These are phyloP conservation scores for Cutaneotrichosporon cavernicola DNA, from an alignment of 1,284 basidiomycete genomes.

Conservation along the genomic window DNA sequence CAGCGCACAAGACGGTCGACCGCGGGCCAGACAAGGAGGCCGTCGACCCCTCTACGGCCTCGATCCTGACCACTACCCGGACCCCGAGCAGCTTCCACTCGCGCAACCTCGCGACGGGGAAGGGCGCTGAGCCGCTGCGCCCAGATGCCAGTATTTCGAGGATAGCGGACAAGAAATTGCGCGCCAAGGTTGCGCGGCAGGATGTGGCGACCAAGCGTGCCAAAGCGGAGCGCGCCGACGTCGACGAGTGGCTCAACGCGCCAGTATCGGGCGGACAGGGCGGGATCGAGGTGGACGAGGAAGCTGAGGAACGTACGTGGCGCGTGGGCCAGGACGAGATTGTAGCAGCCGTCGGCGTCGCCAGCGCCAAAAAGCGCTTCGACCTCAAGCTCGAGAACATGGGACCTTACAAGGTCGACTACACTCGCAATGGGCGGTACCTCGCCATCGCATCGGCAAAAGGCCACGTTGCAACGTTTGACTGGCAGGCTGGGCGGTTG, in stretches of 20 bases:
- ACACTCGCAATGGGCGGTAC: slow-evolving; percentile 89
- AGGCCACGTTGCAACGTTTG: slow-evolving; percentile 92
- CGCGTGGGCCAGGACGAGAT: slow-evolving; percentile 81
- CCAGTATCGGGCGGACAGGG: slow-evolving; percentile 41
- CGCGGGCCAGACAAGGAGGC: slow-evolving; percentile 40
- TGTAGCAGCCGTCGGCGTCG: slow-evolving; percentile 64
- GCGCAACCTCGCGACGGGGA: slow-evolving; percentile 37
- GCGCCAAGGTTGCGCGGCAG: slow-evolving; percentile 65
- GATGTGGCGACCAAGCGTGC: slow-evolving; percentile 53
- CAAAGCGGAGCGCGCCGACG: slow-evolving; percentile 43
- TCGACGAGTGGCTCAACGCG: slow-evolving; percentile 51
- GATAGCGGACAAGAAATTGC: slow-evolving; percentile 72
- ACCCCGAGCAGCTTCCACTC: slow-evolving; percentile 43
- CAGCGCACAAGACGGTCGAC: slow-evolving; percentile 46
- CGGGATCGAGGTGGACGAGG: slow-evolving; percentile 51
- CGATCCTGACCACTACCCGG: slow-evolving; percentile 56
- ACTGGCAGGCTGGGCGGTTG: slow-evolving; percentile 85
- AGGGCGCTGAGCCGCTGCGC: slow-evolving; percentile 25
- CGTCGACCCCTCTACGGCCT: slow-evolving; percentile 62
- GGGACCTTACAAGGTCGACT: slow-evolving; percentile 74
- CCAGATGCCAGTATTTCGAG: slow-evolving; percentile 35
- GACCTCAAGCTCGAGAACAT: slow-evolving; percentile 71
- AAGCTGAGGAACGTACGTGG: slow-evolving; percentile 74
- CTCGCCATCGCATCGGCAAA: slow-evolving; percentile 75
- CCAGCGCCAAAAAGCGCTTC: slow-evolving; percentile 70